Base-by-base conservation (phyloP, 352 stramenopile species). In the Phytopythium ostracodes region DNA sequence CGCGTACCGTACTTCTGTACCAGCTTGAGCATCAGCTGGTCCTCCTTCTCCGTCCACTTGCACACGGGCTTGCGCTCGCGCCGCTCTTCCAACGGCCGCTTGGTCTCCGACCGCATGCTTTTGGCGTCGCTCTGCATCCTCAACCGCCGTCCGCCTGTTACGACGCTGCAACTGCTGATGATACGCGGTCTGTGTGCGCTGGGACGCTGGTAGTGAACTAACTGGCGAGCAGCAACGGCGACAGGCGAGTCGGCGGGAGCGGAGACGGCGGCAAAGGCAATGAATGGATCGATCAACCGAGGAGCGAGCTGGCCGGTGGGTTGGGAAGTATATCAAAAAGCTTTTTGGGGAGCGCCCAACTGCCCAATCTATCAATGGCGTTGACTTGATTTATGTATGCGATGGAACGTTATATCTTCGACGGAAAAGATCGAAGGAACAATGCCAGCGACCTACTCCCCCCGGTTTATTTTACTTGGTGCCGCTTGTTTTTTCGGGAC, bases 1-100 rank as follows among this genome's bases (percentile, higher is more conserved):
- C 98, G 98, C 20, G 85, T 92, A 54, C 97, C 97, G 57, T 94
- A 96, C 66, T 94, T 87, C 53, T 92, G 77, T 62, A 97, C 90
- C 31, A 92, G 75, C 64, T 89, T 87, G 57, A 92, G 74, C 75
- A 98, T 93, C 36, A 96, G 62, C 51, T 82, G 65, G 52, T 98
- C 92, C 68, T 98, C 92, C 59, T 96, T 90, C 54, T 90, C 80
- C 3, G 83, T 91, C 85, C 85, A 94, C 62, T 93, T 94, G 72
- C 79, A 84, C 64, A 95, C 79, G 18, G 82, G 81, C 44, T 94
- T 94, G 66, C 84, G 79, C 56, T 91, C 81, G 59, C 56, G 60
- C n/a, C 62, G 51, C 17, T 66, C 52, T 52, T 49, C 35, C 49
- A 12, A 42, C 56, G 36, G 42, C 49, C 36, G 46, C 17, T 12